Base-by-base conservation (phyloP, 2,329 filamentous ascomycete species). In the Colletotrichum musicola region DNA sequence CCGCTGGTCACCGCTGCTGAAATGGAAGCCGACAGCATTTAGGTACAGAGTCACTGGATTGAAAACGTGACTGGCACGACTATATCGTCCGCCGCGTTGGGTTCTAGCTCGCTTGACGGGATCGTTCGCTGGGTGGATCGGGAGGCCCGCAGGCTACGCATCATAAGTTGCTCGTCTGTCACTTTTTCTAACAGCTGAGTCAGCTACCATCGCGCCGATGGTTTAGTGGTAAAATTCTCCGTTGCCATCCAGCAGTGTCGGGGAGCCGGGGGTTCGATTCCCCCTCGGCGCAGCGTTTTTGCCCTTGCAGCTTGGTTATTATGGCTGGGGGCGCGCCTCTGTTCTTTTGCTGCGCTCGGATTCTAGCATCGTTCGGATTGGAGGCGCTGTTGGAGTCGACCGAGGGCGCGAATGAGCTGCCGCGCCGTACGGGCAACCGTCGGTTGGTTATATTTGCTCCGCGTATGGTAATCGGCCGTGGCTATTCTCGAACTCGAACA, bases 141-240 rank as follows among this genome's bases (percentile, higher is more conserved):
- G 1, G 1, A n/a, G 9, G 4, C 4, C 44, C 14, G 20, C 16
- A 2, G n/a, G 10, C 4, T 44, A 38, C 18, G 10, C n/a, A 20
- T 27, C 47, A 42, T 42, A 0, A 2, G 1, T 10, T 6, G 14
- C 16, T 6, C 4, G 10, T 6, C 14, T 1, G 14, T 2, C 6
- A 0, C 1, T 2, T 0, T 1, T 14, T 1, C 4, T 6, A 54
- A 1, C 3, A 56, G 55, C 35, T 68, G 65, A 68, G 20, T 60
- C 49, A 68, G 55, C 62, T 30, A 6, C 6, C 4, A 30, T 0
- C 0, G 65, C 65, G 65, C 50, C 65, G 65, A 68, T 68, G 65
- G 65, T 65, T 68, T 61, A 68, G 65, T 68, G 62, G 62, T 68
- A 68, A 68, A 68, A 68, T 68, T 68, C 65, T 68, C 65, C 65